Conservation (phyloP, 2,329 filamentous ascomycete species). For the Didymella segeticola region DNA sequence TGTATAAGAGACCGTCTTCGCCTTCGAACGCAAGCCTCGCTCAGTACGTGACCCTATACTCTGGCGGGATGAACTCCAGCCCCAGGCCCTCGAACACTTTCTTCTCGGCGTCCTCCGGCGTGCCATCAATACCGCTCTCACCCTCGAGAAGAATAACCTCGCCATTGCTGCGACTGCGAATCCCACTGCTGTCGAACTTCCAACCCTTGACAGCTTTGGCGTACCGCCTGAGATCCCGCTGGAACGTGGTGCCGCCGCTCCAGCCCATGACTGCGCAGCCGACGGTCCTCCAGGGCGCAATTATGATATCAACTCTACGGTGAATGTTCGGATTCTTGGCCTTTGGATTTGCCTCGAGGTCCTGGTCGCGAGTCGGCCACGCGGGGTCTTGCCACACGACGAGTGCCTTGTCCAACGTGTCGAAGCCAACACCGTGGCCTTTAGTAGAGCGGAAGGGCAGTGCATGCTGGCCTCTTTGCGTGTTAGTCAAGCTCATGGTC, state of each 20-base stretch:
- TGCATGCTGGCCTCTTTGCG: conserved; percentile 73
- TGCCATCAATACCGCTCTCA: conserved; percentile 52
- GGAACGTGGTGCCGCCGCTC: conserved; percentile 88
- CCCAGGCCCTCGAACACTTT: conserved; percentile 79
- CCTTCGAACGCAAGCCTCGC: not conserved
- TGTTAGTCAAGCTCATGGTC: conserved; percentile 71
- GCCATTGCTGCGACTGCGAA: conserved; percentile 71
- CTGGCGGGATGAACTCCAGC: conserved; percentile 57
- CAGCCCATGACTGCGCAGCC: conserved; percentile 90
- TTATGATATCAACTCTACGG: conserved; percentile 88
- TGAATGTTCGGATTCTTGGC: conserved; percentile 75
- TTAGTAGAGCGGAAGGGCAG: conserved; percentile 59
- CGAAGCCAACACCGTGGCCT: conserved; percentile 69
- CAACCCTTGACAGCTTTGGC: conserved; percentile 73
- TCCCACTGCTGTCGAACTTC: conserved; percentile 92
- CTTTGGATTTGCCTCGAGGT: conserved; percentile 43
- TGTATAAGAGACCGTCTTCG: not conserved
- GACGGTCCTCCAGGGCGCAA: conserved; percentile 85
- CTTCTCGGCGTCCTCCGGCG: conserved; percentile 75
- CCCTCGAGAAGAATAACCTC: conserved; percentile 74
- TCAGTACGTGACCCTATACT: conserved; percentile 55
- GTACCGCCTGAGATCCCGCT: conserved; percentile 83
- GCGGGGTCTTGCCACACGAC: conserved; percentile 85
- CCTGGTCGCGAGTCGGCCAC: conserved; percentile 49
- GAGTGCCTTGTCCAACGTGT: conserved; percentile 88